A percentile compares a stretch with the other conserved stretches of the same genome.
These are phyloP conservation scores for Plasmodium berghei DNA, from an alignment of 169 alveolate species.

Conservation along the genomic window DNA sequence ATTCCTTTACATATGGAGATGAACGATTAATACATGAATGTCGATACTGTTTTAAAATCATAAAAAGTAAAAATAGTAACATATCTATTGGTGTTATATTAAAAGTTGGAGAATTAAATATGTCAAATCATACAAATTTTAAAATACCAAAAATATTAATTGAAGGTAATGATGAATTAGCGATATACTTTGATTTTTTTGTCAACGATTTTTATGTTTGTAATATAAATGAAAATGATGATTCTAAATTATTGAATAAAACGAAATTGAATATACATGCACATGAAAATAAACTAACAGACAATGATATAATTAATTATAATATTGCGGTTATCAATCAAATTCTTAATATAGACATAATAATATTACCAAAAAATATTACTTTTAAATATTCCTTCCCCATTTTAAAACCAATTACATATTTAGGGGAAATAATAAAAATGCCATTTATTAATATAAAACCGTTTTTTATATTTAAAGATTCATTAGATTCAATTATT, in stretches of 20 bases:
- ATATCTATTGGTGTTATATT: slow-evolving; percentile 48
- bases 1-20: slow-evolving; percentile 61
- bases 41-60: slow-evolving; percentile 34
- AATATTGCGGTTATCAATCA: slow-evolving; percentile 41
- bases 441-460: slow-evolving; percentile 58
- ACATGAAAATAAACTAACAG: slow-evolving; percentile 54
- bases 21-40: slow-evolving; percentile 65
- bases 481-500: slow-evolving; percentile 49
- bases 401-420: slow-evolving; percentile 33
- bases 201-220: slow-evolving; percentile 74
- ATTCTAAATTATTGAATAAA: slow-evolving; percentile 38
- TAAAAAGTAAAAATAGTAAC: slow-evolving; percentile 49
- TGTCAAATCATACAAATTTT: slow-evolving; percentile 8
- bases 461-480: slow-evolving; percentile 71
- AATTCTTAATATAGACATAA: slow-evolving; percentile 27
- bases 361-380: slow-evolving; percentile 40
- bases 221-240: slow-evolving; percentile 24
- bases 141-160: slow-evolving; percentile 27
- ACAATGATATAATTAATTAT: slow-evolving; percentile 43
- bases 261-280: slow-evolving; percentile 67
- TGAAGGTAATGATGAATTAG: slow-evolving; percentile 22
- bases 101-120: slow-evolving; percentile 38
- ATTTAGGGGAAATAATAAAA: slow-evolving; percentile 51
- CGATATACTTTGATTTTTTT: slow-evolving; percentile 63
- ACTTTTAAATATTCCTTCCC: slow-evolving; percentile 37